Percentiles rank a stretch among this genome's conserved stretches.
Conservation (phyloP, 768 basidiomycete species). For the Lactarius vividus region DNA sequence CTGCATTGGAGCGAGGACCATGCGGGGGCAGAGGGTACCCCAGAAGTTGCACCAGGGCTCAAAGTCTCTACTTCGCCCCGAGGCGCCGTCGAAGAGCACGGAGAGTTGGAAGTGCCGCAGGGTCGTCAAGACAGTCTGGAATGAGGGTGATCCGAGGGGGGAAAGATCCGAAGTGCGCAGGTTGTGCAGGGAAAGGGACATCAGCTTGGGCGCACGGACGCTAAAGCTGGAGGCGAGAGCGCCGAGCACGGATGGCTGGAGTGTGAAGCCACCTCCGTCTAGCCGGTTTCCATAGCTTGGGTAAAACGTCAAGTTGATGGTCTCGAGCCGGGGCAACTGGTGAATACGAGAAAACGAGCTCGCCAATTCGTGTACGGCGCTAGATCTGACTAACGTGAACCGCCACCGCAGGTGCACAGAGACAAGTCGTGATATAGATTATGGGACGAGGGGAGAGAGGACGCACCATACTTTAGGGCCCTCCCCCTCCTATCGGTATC, state of each 20-base stretch:
- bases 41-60: background rate
- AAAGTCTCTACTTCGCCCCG: no score
- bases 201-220: background rate
- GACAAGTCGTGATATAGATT: background rate
- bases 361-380: background rate
- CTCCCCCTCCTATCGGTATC: background rate
- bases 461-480: background rate
- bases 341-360: background rate
- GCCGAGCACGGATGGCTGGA: background rate
- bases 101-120: background rate
- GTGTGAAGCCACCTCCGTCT: background rate
- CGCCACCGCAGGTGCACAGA: no score
- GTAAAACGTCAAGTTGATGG: conserved; percentile 1
- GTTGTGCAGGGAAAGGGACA: background rate
- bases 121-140: background rate
- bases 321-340: background rate
- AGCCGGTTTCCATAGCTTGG: background rate
- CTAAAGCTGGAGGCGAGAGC: background rate
- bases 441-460: background rate
- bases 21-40: background rate
- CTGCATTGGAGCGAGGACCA: background rate
- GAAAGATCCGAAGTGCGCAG: background rate
- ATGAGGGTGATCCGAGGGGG: background rate
- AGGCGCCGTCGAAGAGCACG: background rate
- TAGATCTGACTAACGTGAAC: background rate